Evolutionary conservation across 2,329 filamentous ascomycete species (phyloP), one percentile per base, ranked within the genome.

Genomic region (Ophiostoma australiae): DNA sequence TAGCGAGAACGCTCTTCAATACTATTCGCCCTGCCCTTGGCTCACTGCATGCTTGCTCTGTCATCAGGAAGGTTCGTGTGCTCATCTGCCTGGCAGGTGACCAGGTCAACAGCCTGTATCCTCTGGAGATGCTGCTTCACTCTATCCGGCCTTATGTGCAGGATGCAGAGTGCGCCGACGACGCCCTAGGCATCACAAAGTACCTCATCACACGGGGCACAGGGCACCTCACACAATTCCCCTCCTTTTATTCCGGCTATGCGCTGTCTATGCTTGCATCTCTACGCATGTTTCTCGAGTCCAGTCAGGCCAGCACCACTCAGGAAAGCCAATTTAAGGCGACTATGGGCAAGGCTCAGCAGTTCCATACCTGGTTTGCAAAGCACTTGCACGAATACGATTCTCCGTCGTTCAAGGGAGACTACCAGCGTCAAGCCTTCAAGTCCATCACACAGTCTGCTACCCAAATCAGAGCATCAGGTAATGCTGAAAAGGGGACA

Each of bases 121-220:
- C 93, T 13, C 79, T 97, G 17, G 92, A 99, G 78, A 95, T 97
- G 91, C 84, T 97, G 0, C 84, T 99, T 1, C 91, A 93, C 76
- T 90, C 91, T 1, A 83, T 97, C 27, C 86, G 91, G 11, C 88
- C 89, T 0, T 96, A 93, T 74, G 82, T 98, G 6, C 90, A 90
- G 1, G 90, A 98, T 75, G 85, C 90, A 0, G 91, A 96, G 77
- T 98, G 94, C 79, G 91, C 94, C 11, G 92, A 97, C 77, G 95
- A 99, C 81, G 90, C 92, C 1, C 84, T 98, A 65, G 94, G 94
- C 0, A 86, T 99, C 44, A 89, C 91, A 72, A 91, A 93, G 78
- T 97, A 97, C 79, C 84, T 99, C 1, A 83, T 98, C 17, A 82
- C 86, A 6, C 85, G 86, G 69, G 93, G 94, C 8, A 81, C 82